These are phyloP conservation scores for Striga asiatica DNA, from an alignment of 257 asterid species.

Conservation along the genomic window DNA sequence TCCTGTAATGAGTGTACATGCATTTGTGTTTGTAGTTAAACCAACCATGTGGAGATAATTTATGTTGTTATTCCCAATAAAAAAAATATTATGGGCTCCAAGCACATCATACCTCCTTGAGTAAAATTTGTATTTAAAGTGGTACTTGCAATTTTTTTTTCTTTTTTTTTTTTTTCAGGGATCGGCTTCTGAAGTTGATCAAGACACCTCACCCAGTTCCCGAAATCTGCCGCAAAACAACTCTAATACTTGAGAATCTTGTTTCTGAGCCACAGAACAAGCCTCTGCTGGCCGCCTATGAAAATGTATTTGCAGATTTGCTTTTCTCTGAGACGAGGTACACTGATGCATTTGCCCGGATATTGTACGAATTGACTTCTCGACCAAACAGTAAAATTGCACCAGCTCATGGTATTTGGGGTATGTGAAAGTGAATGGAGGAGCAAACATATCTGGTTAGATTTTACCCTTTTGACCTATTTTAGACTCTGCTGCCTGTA, in stretches of 20 bases:
- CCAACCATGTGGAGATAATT: too few species aligned
- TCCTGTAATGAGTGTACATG: too few species aligned
- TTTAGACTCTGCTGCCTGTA: too few species aligned
- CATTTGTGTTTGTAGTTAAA: too few species aligned
- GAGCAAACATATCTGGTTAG: too few species aligned
- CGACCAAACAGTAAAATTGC: conserved; percentile 54
- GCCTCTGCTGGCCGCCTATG: conserved; percentile 46
- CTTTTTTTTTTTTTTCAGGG: too few species aligned
- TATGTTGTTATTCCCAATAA: too few species aligned
- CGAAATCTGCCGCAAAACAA: conserved; percentile 72
- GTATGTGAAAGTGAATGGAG: too few species aligned
- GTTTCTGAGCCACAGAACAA: conserved; percentile 83
- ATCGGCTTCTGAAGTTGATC: conserved; percentile 59
- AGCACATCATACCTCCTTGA: too few species aligned
- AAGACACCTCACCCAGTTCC: conserved; percentile 66
- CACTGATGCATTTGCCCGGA: conserved; percentile 64
- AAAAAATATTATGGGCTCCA: too few species aligned
- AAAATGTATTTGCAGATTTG: conserved; percentile 71
- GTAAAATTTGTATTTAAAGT: neutral
- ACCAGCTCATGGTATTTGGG: conserved; percentile 77
- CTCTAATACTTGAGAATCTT: conserved; percentile 58
- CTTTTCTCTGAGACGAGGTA: conserved; percentile 57
- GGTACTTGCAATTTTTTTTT: neutral
- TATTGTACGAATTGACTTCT: conserved; percentile 55
- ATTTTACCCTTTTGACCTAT: too few species aligned